These are phyloP conservation scores for Macrolepiota fuliginosa DNA, from an alignment of 768 basidiomycete species.

Conservation along the genomic window DNA sequence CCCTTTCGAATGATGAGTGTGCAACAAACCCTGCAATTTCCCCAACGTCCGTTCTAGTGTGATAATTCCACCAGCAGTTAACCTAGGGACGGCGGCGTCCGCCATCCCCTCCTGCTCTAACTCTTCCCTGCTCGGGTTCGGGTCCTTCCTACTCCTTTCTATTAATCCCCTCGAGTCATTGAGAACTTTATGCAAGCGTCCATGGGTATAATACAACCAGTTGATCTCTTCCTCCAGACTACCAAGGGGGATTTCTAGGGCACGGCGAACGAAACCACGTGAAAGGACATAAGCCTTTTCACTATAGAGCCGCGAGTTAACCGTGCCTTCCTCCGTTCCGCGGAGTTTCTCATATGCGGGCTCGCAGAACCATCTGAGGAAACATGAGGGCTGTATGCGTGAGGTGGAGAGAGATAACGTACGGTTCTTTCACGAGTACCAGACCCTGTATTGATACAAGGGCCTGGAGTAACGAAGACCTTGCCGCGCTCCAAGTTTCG, in stretches of 20 bases:
- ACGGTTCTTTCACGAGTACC: slow-evolving; percentile 92
- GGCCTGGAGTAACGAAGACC: slow-evolving; percentile 87
- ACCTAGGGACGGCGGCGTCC: slow-evolving; percentile 63
- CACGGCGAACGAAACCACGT: slow-evolving; percentile 85
- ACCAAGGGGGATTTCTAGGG: slow-evolving; percentile 75
- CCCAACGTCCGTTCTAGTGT: slow-evolving; percentile 71
- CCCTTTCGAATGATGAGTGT: slow-evolving; percentile 15
- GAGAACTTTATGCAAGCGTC: slow-evolving; percentile 69
- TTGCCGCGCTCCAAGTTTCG: slow-evolving; percentile 82
- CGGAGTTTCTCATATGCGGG: slow-evolving; percentile 91
- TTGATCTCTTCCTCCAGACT: slow-evolving; percentile 70
- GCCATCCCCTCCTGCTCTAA: slow-evolving; percentile 11
- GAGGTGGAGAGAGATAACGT: slow-evolving; percentile 28
- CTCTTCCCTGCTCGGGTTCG: slow-evolving; percentile 29
- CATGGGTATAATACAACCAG: slow-evolving; percentile 67
- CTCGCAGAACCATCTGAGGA: slow-evolving; percentile 80
- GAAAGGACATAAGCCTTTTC: slow-evolving; percentile 93
- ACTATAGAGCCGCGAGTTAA: slow-evolving; percentile 90
- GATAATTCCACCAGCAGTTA: slow-evolving; percentile 79
- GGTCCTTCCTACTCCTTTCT: slow-evolving; percentile 54
- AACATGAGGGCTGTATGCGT: neutral
- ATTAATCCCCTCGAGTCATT: slow-evolving; percentile 60
- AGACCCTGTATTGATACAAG: slow-evolving; percentile 93
- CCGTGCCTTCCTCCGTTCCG: slow-evolving; percentile 85
- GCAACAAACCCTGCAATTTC: slow-evolving; percentile 53